These are phyloP conservation scores for Cryphonectria japonica DNA, from an alignment of 2,329 filamentous ascomycete genomes.

Conservation along the genomic window DNA sequence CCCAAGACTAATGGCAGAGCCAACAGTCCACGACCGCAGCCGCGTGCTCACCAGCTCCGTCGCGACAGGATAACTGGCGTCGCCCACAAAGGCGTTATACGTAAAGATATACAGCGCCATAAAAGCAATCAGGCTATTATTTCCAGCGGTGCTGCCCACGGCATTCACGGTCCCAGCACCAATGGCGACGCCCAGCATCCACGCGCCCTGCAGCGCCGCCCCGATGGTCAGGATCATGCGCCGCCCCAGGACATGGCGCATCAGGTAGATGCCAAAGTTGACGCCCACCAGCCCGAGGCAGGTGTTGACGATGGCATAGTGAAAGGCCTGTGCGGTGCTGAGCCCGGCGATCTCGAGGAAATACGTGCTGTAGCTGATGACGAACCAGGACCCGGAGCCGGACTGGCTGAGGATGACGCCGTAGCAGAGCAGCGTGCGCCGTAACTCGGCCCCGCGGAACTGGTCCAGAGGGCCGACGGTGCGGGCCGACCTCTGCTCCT, in stretches of 20 bases:
- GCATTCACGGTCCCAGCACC: conserved; percentile 31
- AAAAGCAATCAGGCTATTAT: conserved; percentile 43
- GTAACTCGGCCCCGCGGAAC: conserved; percentile 48
- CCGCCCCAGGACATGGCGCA: conserved; percentile 51
- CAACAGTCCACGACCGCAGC: conserved; percentile 52
- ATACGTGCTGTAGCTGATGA: conserved; percentile 55
- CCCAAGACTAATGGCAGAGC: conserved; percentile 51
- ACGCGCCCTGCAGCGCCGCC: conserved; percentile 46
- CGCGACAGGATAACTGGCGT: conserved; percentile 46
- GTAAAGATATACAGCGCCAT: conserved; percentile 40
- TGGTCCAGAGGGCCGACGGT: conserved; percentile 43
- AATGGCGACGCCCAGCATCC: conserved; percentile 50
- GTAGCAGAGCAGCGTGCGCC: conserved; percentile 55
- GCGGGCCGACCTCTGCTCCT: conserved; percentile 40
- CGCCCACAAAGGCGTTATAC: conserved; percentile 45
- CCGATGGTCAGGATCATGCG: conserved; percentile 53
- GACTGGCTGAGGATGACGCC: conserved; percentile 51
- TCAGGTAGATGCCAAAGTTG: conserved; percentile 52
- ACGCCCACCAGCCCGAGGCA: conserved; percentile 53
- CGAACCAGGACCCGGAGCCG: conserved; percentile 51
- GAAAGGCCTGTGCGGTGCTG: conserved; percentile 48
- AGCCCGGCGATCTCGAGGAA: conserved; percentile 49
- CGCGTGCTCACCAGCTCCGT: conserved; percentile 49
- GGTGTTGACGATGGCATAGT: conserved; percentile 53
- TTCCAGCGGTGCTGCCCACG: conserved; percentile 34